These are phyloP conservation scores for Salvia sclarea DNA, from an alignment of 305 asterid genomes.

Conservation along the genomic window DNA sequence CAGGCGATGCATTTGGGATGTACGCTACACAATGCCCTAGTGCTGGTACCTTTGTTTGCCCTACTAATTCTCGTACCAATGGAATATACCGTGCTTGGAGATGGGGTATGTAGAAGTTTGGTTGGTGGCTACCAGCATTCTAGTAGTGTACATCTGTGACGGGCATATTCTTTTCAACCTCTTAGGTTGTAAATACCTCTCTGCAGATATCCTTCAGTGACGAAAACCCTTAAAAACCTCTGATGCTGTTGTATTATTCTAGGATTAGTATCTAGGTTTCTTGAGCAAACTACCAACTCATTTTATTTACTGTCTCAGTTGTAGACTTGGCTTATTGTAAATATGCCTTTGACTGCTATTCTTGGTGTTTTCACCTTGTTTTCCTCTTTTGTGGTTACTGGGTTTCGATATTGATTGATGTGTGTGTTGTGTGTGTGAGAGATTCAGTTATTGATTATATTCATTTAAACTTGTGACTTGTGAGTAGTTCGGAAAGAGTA, in stretches of 20 bases:
- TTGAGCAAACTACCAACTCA: neutral
- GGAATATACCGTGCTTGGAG: constrained; percentile 11
- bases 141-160: constrained; percentile 33
- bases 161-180: constrained; percentile 34
- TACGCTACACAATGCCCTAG: constrained; percentile 25
- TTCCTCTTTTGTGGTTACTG: neutral
- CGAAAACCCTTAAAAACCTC: constrained; percentile 7
- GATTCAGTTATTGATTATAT: neutral
- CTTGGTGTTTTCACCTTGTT: neutral
- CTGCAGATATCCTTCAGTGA: constrained; percentile 26
- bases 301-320: constrained; percentile 10
- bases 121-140: constrained; percentile 27
- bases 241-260: constrained; percentile 33
- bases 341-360: constrained; percentile 3
- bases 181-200: constrained; percentile 42
- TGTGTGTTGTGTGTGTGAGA: neutral
- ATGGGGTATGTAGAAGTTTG: constrained; percentile 26
- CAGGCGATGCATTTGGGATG: constrained; percentile 31
- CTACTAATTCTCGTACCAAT: constrained; percentile 29
- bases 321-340: constrained; percentile 19
- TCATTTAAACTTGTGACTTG: too few species aligned
- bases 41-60: constrained; percentile 36
- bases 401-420: neutral
- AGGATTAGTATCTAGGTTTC: constrained; percentile 27
- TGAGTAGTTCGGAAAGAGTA: too few species aligned